Evolutionary conservation across 352 stramenopile genomes (phyloP).

Genomic region (Pythium insidiosum): DNA sequence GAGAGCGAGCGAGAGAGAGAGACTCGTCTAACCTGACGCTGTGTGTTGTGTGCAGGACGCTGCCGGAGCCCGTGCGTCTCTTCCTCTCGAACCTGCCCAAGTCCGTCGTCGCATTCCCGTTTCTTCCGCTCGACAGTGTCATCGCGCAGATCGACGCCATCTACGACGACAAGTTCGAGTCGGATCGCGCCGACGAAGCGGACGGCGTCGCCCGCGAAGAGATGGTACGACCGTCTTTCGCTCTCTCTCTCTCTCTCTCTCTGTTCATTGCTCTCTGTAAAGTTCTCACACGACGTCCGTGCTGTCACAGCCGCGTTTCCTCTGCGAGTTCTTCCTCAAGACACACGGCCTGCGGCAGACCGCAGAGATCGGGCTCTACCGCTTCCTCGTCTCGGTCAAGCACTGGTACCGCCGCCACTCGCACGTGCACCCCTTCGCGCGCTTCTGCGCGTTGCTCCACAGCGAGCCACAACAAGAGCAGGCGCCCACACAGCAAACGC

Average conservation of each 20-base stretch:
- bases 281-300: neutral
- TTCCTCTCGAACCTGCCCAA: conserved; percentile 75
- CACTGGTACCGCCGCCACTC: conserved; percentile 33
- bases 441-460: conserved; percentile 34
- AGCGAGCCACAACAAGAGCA: too few species aligned
- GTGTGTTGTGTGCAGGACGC: conserved; percentile 18
- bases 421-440: conserved; percentile 59
- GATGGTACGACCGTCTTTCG: too few species aligned
- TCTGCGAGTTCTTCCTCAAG: conserved; percentile 73
- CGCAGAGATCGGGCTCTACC: conserved; percentile 60
- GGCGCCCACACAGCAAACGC: too few species aligned
- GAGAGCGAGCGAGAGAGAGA: too few species aligned
- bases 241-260: too few species aligned
- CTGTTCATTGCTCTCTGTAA: neutral
- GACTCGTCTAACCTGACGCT: neutral
- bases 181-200: conserved; percentile 42
- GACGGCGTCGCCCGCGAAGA: conserved; percentile 57
- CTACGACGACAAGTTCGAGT: conserved; percentile 72
- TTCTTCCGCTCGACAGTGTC: conserved; percentile 41
- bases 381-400: conserved; percentile 66
- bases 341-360: conserved; percentile 46
- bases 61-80: conserved; percentile 33
- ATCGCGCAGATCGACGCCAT: conserved; percentile 55
- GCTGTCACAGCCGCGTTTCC: conserved; percentile 36
- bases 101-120: conserved; percentile 58